Conservation (phyloP, 768 basidiomycete genomes). For the Clavulina sp. region DNA sequence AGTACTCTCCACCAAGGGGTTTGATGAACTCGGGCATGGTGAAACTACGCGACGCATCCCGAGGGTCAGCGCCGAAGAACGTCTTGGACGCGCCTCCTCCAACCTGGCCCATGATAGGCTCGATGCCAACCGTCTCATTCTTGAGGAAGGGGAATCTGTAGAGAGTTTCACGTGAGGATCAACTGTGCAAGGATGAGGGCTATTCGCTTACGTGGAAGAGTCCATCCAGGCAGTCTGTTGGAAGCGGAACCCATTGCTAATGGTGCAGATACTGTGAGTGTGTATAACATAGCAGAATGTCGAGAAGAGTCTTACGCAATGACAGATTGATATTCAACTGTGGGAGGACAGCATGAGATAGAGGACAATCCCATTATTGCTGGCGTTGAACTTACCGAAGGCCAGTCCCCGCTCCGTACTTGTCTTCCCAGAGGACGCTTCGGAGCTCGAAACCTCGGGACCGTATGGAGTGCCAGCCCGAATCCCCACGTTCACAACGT, state of each 20-base stretch:
- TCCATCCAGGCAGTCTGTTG: constrained; percentile 2
- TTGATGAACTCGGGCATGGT: constrained; percentile 5
- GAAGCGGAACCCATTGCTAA: constrained; percentile 3
- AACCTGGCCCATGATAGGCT: no score
- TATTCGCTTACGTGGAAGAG: background rate
- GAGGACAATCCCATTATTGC: no score
- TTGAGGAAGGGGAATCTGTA: background rate
- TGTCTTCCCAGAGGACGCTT: background rate
- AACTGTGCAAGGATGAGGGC: background rate
- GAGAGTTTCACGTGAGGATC: background rate
- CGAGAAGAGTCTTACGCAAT: no score
- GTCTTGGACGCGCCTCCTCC: no score
- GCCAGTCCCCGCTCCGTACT: background rate
- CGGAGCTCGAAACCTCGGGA: background rate
- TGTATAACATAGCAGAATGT: no score
- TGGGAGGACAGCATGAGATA: no score
- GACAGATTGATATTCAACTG: no score
- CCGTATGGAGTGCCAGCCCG: background rate
- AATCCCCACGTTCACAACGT: background rate
- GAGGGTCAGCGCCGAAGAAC: no score
- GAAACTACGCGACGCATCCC: background rate
- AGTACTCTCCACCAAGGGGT: constrained; percentile 6
- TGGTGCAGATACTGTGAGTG: no score
- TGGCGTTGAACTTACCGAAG: background rate
- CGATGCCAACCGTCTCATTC: background rate